A percentile compares a stretch with the other conserved stretches of the same genome.
phyloP scores from a whole-genome alignment of 768 basidiomycete genomes.

The Agaricus bisporus region DNA sequence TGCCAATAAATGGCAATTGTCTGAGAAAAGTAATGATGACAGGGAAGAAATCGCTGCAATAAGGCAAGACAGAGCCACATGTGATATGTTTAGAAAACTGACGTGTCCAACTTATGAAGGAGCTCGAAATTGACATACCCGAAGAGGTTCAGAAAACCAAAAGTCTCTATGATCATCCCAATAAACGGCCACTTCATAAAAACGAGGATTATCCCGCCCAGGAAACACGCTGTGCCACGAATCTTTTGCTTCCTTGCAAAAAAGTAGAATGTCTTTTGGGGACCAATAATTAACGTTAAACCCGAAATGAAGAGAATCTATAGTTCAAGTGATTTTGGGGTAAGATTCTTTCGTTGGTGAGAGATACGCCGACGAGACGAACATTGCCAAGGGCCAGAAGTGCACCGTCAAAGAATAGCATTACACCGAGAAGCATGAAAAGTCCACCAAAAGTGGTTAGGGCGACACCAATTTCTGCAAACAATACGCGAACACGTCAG shows the following conservation, averaged over 20 bases:
- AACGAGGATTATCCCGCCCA: slow-evolving; percentile 87
- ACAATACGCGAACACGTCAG: not conserved
- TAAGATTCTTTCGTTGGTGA: not conserved
- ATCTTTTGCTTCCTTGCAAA: slow-evolving; percentile 95
- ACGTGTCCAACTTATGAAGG: not conserved
- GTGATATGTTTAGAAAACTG: not conserved
- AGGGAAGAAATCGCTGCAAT: slow-evolving; percentile 92
- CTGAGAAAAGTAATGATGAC: slow-evolving; percentile 96
- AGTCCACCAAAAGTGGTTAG: slow-evolving; percentile 91
- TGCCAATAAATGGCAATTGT: slow-evolving; percentile 90
- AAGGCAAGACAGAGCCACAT: slow-evolving; percentile 1
- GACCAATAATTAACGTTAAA: slow-evolving; percentile 93
- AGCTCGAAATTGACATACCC: slow-evolving; percentile 48
- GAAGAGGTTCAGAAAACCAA: slow-evolving; percentile 96
- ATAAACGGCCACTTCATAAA: slow-evolving; percentile 95
- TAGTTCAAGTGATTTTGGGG: not conserved
- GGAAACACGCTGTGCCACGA: slow-evolving; percentile 82
- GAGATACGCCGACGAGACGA: slow-evolving; percentile 9
- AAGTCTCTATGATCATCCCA: slow-evolving; percentile 89
- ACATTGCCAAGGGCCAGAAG: slow-evolving; percentile 97
- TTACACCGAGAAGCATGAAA: slow-evolving; percentile 94
- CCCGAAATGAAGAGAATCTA: slow-evolving; percentile 94
- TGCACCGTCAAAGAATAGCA: slow-evolving; percentile 95
- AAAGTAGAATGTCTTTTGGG: slow-evolving; percentile 96
- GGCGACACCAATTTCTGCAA: slow-evolving; percentile 89